A percentile compares a stretch with the other conserved stretches of the same genome.
Conservation (phyloP, 345 rosid genomes). For the Syzygium grande region DNA sequence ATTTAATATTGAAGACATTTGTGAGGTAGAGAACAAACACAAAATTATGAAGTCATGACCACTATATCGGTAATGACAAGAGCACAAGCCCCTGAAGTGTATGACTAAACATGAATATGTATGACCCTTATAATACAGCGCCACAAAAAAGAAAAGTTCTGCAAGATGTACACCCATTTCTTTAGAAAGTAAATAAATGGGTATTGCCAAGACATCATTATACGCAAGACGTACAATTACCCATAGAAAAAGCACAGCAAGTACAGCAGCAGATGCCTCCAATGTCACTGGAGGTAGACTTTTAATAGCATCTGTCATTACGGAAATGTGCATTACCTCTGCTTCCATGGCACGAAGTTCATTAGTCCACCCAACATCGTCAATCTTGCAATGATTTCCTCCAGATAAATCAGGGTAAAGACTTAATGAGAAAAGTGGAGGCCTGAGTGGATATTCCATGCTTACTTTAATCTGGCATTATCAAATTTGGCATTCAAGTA, state of each 20-base stretch:
- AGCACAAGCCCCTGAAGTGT: neutral
- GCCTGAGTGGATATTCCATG: slow-evolving; percentile 90
- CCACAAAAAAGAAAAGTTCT: neutral
- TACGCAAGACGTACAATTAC: neutral
- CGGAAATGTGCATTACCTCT: slow-evolving; percentile 36
- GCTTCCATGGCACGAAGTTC: slow-evolving; percentile 90
- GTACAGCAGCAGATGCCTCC: neutral
- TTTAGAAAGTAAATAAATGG: neutral
- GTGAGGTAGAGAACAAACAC: neutral
- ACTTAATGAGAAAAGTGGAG: slow-evolving; percentile 60
- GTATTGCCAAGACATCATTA: neutral
- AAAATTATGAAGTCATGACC: neutral
- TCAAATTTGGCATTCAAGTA: slow-evolving; percentile 2
- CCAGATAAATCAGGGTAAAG: slow-evolving; percentile 20
- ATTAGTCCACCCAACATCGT: slow-evolving; percentile 43
- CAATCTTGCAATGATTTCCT: slow-evolving; percentile 15
- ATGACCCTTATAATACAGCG: neutral
- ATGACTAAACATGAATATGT: neutral
- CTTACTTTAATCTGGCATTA: slow-evolving; percentile 56
- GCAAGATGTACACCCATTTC: neutral
- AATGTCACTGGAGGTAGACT: neutral
- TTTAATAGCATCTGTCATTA: neutral
- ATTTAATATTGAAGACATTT: neutral
- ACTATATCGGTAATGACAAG: neutral
- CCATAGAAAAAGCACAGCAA: neutral